phyloP scores from a whole-genome alignment of 1,284 basidiomycete genomes.

The Mycosarcoma mackinlayi region DNA sequence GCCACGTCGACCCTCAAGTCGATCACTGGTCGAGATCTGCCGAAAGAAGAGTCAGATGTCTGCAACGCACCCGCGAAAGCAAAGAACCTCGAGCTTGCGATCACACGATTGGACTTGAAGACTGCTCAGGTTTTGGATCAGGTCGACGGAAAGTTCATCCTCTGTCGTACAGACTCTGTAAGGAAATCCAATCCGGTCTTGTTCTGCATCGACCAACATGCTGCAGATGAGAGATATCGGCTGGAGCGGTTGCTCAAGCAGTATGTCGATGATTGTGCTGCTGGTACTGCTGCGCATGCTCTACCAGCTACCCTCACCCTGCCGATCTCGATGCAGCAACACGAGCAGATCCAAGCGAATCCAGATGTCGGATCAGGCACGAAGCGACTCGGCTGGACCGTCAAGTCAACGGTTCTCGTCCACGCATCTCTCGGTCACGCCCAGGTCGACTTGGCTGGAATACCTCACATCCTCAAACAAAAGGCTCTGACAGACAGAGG shows the following conservation, averaged over 20 bases:
- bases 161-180: conserved; percentile 72
- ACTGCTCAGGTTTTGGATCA: conserved; percentile 74
- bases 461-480: conserved; percentile 27
- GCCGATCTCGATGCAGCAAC: conserved; percentile 16
- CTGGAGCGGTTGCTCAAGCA: conserved; percentile 83
- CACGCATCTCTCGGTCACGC: conserved; percentile 26
- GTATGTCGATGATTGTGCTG: conserved; percentile 71
- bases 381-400: conserved; percentile 20
- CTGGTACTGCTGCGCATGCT: background rate
- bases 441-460: conserved; percentile 26
- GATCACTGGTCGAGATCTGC: too few species aligned
- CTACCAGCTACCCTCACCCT: conserved; percentile 11
- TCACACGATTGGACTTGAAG: conserved; percentile 20
- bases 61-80: too few species aligned
- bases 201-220: conserved; percentile 91
- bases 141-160: conserved; percentile 88
- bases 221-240: conserved; percentile 86
- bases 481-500: conserved; percentile 13
- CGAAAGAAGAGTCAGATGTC: background rate
- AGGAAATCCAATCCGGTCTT: conserved; percentile 69
- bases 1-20: background rate
- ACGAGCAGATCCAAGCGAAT: conserved; percentile 3
- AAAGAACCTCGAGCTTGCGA: conserved; percentile 8
- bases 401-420: conserved; percentile 11
- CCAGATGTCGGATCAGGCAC: background rate